Conservation (phyloP, 768 basidiomycete species). For the Porpolomopsis calyptriformis region DNA sequence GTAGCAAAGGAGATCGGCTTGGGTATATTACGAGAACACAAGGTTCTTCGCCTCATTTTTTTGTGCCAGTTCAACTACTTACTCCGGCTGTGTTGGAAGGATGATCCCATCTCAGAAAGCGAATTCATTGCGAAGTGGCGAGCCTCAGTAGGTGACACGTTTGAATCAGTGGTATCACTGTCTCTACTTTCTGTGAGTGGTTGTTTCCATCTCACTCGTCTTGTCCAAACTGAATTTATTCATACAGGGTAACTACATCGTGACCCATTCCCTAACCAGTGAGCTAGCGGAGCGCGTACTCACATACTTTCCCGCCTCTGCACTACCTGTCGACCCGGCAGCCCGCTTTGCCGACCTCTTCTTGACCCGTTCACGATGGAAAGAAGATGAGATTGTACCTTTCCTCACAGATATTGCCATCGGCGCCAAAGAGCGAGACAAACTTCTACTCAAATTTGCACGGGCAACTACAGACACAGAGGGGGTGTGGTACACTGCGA, state of each 20-base stretch:
- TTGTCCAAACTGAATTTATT: background rate
- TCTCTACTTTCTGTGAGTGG: constrained; percentile 54
- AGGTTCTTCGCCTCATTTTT: constrained; percentile 19
- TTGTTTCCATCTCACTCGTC: background rate
- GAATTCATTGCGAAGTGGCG: constrained; percentile 63
- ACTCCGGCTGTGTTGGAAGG: constrained; percentile 26
- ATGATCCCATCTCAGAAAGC: constrained; percentile 44
- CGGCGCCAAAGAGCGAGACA: constrained; percentile 82
- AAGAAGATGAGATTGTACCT: constrained; percentile 64
- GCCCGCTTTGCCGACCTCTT: constrained; percentile 85
- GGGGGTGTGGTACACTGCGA: constrained; percentile 66
- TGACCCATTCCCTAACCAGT: constrained; percentile 27
- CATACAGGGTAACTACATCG: constrained; percentile 69
- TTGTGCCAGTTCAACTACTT: background rate
- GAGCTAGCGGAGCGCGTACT: constrained; percentile 26
- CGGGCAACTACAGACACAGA: constrained; percentile 60
- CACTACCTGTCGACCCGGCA: constrained; percentile 66
- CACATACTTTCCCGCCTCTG: constrained; percentile 65
- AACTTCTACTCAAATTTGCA: constrained; percentile 76
- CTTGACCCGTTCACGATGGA: constrained; percentile 67
- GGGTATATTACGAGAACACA: constrained; percentile 55
- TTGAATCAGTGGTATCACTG: constrained; percentile 51
- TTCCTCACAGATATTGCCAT: constrained; percentile 77
- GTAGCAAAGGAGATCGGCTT: constrained; percentile 70
- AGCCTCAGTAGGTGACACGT: constrained; percentile 65